Evolutionary conservation across 1,284 basidiomycete species (phyloP).

Genomic region (Puccinia horiana): DNA sequence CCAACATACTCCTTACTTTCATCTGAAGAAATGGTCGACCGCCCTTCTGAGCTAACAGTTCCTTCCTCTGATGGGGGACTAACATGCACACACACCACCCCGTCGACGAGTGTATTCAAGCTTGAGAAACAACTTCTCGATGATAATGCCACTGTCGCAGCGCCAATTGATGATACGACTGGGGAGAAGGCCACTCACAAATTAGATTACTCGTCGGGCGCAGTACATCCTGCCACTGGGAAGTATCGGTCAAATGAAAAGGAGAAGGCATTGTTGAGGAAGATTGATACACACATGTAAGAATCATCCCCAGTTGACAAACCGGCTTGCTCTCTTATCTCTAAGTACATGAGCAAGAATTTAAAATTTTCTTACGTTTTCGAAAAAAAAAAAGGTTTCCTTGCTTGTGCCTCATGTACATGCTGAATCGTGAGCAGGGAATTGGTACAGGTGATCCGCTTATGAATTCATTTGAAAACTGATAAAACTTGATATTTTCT

Average conservation of each 20-base stretch:
- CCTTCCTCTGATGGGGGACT: not conserved
- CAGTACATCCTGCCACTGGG: not conserved
- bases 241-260: not conserved
- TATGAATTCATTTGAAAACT: not conserved
- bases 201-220: not conserved
- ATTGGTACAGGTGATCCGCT: not conserved
- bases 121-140: not conserved
- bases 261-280: slow-evolving; percentile 4
- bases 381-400: slow-evolving; percentile 16
- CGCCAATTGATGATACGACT: not conserved
- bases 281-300: slow-evolving; percentile 17
- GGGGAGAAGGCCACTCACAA: not conserved
- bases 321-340: not conserved
- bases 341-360: too few species aligned
- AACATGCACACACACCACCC: not conserved
- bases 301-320: not conserved
- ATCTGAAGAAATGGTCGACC: slow-evolving; percentile 3
- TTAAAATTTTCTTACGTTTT: not conserved
- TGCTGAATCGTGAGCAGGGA: slow-evolving; percentile 27
- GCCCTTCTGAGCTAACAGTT: not conserved
- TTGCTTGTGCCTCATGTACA: slow-evolving; percentile 37
- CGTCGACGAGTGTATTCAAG: not conserved
- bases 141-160: not conserved
- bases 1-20: not conserved
- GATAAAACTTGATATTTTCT: not conserved